A percentile compares a stretch with the other conserved stretches of the same genome.
Evolutionary conservation across 2,329 filamentous ascomycete species (phyloP).

Genomic region (Penicillium verrucosum): DNA sequence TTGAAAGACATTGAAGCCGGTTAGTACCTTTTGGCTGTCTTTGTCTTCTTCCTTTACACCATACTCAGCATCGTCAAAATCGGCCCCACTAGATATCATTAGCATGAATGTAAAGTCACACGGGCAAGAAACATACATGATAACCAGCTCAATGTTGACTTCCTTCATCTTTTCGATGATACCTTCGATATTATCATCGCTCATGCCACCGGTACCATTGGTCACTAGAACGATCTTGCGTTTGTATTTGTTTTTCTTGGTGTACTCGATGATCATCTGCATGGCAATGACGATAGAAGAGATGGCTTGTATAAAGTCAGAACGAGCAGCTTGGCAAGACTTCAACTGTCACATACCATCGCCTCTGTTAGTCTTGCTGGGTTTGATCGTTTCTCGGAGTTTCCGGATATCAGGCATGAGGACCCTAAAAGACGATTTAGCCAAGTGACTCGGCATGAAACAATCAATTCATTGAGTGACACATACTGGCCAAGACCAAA

Average conservation of each 20-base stretch:
- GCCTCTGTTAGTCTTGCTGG: conserved; percentile 66
- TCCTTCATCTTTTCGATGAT: conserved; percentile 73
- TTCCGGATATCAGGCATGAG: conserved; percentile 67
- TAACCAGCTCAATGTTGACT: conserved; percentile 70
- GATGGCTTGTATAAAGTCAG: conserved; percentile 50
- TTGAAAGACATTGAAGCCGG: neutral
- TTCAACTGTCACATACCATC: conserved; percentile 55
- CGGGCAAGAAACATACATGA: conserved; percentile 61
- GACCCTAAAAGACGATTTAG: conserved; percentile 41
- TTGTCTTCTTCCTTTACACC: conserved; percentile 93
- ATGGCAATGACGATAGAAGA: conserved; percentile 84
- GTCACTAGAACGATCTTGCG: conserved; percentile 82
- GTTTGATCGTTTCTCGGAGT: conserved; percentile 61
- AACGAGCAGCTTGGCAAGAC: neutral
- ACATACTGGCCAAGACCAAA: conserved; percentile 61
- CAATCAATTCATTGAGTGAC: conserved; percentile 22
- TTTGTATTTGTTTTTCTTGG: conserved; percentile 77
- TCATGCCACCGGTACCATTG: conserved; percentile 71
- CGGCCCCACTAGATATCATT: conserved; percentile 64
- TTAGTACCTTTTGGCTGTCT: conserved; percentile 59
- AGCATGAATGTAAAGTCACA: conserved; percentile 13
- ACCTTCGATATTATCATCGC: conserved; percentile 65
- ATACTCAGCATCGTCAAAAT: conserved; percentile 88
- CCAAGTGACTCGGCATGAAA: conserved; percentile 24
- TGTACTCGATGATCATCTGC: conserved; percentile 76